Evolutionary conservation across 257 asterid genomes (phyloP).

Genomic region (Solanum pimpinellifolium): DNA sequence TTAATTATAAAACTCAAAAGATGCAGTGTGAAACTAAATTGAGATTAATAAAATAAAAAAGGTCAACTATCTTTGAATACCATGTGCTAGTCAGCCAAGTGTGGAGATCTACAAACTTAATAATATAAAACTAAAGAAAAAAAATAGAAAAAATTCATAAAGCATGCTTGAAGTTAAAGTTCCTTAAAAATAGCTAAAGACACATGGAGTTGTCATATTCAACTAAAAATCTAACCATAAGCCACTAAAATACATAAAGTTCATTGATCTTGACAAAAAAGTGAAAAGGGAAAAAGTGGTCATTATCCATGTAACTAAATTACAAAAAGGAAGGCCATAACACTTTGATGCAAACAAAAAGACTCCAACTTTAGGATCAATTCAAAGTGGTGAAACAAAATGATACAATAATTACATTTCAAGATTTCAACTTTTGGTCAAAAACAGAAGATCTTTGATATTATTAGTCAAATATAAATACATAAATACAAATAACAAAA

Average conservation of each 20-base stretch:
- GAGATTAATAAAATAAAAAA: conserved; percentile 5
- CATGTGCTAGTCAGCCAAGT: conserved; percentile 48
- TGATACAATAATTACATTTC: background rate
- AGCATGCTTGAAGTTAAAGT: conserved; percentile 26
- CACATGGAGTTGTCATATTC: conserved; percentile 40
- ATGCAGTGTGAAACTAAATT: background rate
- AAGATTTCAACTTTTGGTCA: background rate
- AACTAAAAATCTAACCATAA: conserved; percentile 10
- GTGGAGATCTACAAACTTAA: conserved; percentile 32
- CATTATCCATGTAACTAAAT: conserved; percentile 18
- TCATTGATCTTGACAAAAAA: conserved; percentile 8
- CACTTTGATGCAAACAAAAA: conserved; percentile 25
- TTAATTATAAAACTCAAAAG: background rate
- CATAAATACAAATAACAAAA: background rate
- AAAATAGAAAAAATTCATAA: background rate
- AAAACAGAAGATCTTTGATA: background rate
- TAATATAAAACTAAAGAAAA: conserved; percentile 10
- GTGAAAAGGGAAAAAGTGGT: background rate
- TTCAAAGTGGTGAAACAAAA: background rate
- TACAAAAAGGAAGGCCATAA: conserved; percentile 22
- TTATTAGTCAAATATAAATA: background rate
- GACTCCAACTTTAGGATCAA: conserved; percentile 24
- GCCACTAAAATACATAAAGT: conserved; percentile 3
- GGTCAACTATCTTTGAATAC: conserved; percentile 34
- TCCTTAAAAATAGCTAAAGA: conserved; percentile 31